Conservation (phyloP, 805 yeast species). For the Kodamaea jinghongensis region DNA sequence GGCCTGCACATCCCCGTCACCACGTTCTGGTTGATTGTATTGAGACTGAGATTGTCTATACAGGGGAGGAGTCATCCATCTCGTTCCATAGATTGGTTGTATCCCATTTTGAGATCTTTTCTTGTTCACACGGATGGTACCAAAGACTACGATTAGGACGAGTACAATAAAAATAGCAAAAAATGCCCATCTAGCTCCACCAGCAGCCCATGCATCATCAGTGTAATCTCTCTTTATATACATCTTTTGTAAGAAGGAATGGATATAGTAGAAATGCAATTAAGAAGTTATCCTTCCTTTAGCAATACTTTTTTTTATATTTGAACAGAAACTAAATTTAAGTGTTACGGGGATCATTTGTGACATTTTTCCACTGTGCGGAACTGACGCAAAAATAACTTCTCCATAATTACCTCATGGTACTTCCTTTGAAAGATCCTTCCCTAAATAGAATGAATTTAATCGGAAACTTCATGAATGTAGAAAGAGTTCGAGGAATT, state of each 20-base stretch:
- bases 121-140: conserved; percentile 54
- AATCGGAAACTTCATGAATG: too few species aligned
- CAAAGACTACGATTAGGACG: conserved; percentile 44
- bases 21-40: conserved; percentile 42
- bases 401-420: too few species aligned
- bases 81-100: conserved; percentile 69
- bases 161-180: conserved; percentile 59
- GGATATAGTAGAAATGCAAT: too few species aligned
- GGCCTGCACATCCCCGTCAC: conserved; percentile 40
- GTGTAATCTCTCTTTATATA: conserved; percentile 10
- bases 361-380: too few species aligned
- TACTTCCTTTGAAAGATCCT: too few species aligned
- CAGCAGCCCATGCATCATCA: conserved; percentile 16
- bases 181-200: conserved; percentile 60
- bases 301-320: too few species aligned
- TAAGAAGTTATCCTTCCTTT: too few species aligned
- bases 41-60: conserved; percentile 65
- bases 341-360: too few species aligned
- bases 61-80: conserved; percentile 86
- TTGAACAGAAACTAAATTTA: too few species aligned
- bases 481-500: too few species aligned
- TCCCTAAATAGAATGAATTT: too few species aligned
- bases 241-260: conserved; percentile 1
- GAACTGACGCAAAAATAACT: too few species aligned
- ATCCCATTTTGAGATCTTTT: conserved; percentile 48